Base-by-base conservation (phyloP, 2,329 filamentous ascomycete genomes). In the Colletotrichum lentis region DNA sequence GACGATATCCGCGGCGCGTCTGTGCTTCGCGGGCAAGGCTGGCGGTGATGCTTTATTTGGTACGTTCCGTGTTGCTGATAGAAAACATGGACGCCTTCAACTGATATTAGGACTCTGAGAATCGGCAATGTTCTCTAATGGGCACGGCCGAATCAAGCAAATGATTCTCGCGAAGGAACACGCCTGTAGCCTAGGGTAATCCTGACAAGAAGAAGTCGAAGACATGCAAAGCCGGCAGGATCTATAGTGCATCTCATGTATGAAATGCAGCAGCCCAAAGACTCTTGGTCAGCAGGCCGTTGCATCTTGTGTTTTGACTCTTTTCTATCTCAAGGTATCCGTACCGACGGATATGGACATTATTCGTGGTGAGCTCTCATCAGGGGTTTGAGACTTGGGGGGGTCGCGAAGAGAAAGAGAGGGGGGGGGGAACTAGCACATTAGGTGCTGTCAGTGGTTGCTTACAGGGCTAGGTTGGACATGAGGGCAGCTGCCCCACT, bases 361-460 rank as follows among this genome's bases (percentile, higher is more conserved):
- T 11, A 14, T 10, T 7, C 10, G 24, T 49, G 35, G 62, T 35
- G 31, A 35, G 31, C 31, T n/a, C 12, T 53, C 14, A 20, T 27
- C 46, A n/a, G 39, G 63, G 64, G 58, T 49, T 35, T 37, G 57
- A 24, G 56, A 65, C n/a, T 54, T n/a, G n/a, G n/a, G 5, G 16
- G n/a, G 37, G 18, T 52, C 49, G 6, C 10, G 8, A 11, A 27
- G 12, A 52, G 49, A 35, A 24, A 52, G 8, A 39, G 16, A 20
- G 37, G n/a, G 31, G 39, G 20, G 20, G 53, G 37, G 53, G 31
- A 68, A 59, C 35, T n/a, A n/a, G n/a, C n/a, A n/a, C n/a, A n/a
- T n/a, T 39, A 16, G 55, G 49, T 57, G 49, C 62, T 56, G 62
- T 65, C 50, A 66, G 43, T 56, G 62, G 49, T 20, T 31, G n/a